A percentile compares a stretch with the other conserved stretches of the same genome.
phyloP scores from a whole-genome alignment of 176 grass and related monocot genomes.

The Aegilops bicornis region DNA sequence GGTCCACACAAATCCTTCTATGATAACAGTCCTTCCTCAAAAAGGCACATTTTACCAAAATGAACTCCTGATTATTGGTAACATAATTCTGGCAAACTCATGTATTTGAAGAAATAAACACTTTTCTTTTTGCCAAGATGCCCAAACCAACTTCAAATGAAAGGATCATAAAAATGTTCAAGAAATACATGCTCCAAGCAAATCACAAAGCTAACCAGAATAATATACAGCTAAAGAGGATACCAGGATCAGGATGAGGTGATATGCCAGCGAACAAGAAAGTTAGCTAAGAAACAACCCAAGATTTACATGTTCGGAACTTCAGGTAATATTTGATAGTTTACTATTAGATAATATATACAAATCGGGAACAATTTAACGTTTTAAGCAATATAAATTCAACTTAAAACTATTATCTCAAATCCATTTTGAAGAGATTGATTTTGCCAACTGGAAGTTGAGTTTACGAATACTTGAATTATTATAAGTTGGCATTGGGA shows the following conservation, averaged over 20 bases:
- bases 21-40: background rate
- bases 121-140: constrained; percentile 6
- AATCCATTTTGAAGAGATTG: background rate
- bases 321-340: background rate
- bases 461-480: background rate
- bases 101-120: background rate
- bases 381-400: background rate
- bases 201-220: background rate
- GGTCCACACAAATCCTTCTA: background rate
- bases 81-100: constrained; percentile 1
- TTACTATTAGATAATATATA: background rate
- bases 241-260: background rate
- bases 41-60: constrained; percentile 14
- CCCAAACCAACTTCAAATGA: constrained; percentile 2
- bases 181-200: constrained; percentile 1
- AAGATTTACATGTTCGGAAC: background rate
- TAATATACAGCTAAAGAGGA: background rate
- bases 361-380: background rate
- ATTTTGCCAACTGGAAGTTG: background rate
- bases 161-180: constrained; percentile 3
- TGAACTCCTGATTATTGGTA: background rate
- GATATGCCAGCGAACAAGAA: background rate
- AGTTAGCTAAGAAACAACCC: constrained; percentile 5
- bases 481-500: background rate
- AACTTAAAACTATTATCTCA: background rate